A percentile compares a stretch with the other conserved stretches of the same genome.
Conservation (phyloP, 768 basidiomycete species). For the Trametes cubensis region DNA sequence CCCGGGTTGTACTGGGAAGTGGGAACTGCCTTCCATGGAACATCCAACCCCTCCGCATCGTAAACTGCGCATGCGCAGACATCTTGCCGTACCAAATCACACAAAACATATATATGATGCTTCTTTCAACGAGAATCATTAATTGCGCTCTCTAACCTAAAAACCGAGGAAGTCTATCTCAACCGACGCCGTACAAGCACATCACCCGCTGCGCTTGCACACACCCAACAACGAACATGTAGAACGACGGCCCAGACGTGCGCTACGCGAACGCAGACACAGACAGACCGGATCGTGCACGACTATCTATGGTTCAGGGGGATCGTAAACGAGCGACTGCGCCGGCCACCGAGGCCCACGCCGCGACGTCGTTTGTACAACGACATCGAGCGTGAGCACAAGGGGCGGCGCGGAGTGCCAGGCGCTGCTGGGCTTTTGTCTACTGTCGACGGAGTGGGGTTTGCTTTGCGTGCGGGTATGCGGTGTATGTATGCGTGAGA, state of each 20-base stretch:
- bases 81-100: no score
- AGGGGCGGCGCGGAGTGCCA: background rate
- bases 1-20: no score
- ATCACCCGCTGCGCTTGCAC: slow-evolving; percentile 5
- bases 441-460: background rate
- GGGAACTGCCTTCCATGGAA: no score
- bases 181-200: slow-evolving; percentile 5
- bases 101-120: no score
- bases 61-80: background rate
- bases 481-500: slow-evolving; percentile 2
- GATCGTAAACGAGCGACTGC: slow-evolving; percentile 1
- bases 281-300: background rate
- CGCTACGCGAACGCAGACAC: background rate
- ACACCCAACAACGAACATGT: background rate
- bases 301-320: background rate
- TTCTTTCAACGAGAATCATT: slow-evolving; percentile 11
- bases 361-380: background rate
- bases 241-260: background rate
- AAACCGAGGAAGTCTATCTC: slow-evolving; percentile 9
- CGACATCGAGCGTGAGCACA: background rate
- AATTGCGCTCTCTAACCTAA: slow-evolving; percentile 21
- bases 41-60: no score
- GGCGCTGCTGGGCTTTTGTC: background rate
- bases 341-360: background rate
- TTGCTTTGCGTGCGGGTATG: background rate